phyloP scores from a whole-genome alignment of 106 monocot species.

The Alisma plantagoaquatica region DNA sequence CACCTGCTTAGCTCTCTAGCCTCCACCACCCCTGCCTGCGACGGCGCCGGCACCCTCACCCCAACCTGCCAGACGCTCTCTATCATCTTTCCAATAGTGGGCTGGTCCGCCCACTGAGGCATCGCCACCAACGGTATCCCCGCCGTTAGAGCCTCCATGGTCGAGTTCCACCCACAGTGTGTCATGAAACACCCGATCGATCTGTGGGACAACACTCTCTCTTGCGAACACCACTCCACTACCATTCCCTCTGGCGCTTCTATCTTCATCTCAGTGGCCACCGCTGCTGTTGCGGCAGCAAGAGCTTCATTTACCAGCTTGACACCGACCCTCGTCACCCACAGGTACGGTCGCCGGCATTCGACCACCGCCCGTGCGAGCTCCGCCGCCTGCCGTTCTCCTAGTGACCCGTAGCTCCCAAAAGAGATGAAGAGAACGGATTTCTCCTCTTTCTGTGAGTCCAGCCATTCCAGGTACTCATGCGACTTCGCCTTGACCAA shows the following conservation, averaged over 20 bases:
- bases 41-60: neutral
- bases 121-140: neutral
- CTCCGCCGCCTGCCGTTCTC: slow-evolving; percentile 26
- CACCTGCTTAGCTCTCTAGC: slow-evolving; percentile 2
- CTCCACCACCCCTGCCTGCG: neutral
- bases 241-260: neutral
- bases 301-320: neutral
- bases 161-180: slow-evolving; percentile 3
- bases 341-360: slow-evolving; percentile 35
- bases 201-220: neutral
- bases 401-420: slow-evolving; percentile 21
- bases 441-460: slow-evolving; percentile 6
- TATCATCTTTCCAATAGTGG: neutral
- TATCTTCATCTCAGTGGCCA: neutral
- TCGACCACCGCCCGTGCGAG: slow-evolving; percentile 23
- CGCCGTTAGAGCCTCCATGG: neutral
- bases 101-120: neutral
- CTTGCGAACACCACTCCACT: slow-evolving; percentile 5
- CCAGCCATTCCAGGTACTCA: slow-evolving; percentile 27
- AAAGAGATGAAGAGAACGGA: slow-evolving; percentile 29
- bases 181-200: slow-evolving; percentile 2
- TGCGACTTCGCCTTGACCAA: neutral
- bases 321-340: slow-evolving; percentile 35
- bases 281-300: neutral
- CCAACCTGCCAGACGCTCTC: neutral